Evolutionary conservation across 805 yeast species (phyloP).

Genomic region (Starmerella stigmatis): DNA sequence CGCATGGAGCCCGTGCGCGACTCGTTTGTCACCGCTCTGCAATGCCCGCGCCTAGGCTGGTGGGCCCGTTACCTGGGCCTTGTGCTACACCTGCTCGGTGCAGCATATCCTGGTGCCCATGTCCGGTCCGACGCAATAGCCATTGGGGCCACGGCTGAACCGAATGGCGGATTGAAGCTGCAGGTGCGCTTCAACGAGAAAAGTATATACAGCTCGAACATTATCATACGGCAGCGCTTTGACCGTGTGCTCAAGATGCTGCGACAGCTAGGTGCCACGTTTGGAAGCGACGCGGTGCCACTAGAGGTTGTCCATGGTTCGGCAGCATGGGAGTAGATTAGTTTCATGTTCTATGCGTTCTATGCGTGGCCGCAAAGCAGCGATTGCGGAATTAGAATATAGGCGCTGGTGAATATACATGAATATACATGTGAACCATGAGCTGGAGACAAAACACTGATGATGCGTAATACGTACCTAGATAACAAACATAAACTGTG

Average conservation of each 20-base stretch:
- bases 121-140: constrained; percentile 40
- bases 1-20: constrained; percentile 23
- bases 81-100: constrained; percentile 66
- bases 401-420: too few relatives aligned
- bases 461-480: too few relatives aligned
- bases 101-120: constrained; percentile 73
- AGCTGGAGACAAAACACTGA: too few relatives aligned
- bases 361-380: too few relatives aligned
- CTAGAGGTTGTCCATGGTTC: constrained; percentile 6
- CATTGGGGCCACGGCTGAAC: constrained; percentile 15
- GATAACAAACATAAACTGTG: too few relatives aligned
- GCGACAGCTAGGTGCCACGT: not conserved
- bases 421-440: too few relatives aligned
- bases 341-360: too few relatives aligned
- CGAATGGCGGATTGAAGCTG: constrained; percentile 22
- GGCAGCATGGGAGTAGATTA: constrained; percentile 1
- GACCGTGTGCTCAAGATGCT: not conserved
- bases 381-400: too few relatives aligned
- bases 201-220: constrained; percentile 4
- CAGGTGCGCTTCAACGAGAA: constrained; percentile 18
- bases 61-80: constrained; percentile 68
- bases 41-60: constrained; percentile 39
- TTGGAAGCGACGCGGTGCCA: constrained; percentile 6
- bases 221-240: constrained; percentile 1
- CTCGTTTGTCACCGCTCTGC: constrained; percentile 11